Percentiles rank a stretch among this genome's conserved stretches.
phyloP scores from a whole-genome alignment of 495 filamentous ascomycete species.

The Peziza echinospora region DNA sequence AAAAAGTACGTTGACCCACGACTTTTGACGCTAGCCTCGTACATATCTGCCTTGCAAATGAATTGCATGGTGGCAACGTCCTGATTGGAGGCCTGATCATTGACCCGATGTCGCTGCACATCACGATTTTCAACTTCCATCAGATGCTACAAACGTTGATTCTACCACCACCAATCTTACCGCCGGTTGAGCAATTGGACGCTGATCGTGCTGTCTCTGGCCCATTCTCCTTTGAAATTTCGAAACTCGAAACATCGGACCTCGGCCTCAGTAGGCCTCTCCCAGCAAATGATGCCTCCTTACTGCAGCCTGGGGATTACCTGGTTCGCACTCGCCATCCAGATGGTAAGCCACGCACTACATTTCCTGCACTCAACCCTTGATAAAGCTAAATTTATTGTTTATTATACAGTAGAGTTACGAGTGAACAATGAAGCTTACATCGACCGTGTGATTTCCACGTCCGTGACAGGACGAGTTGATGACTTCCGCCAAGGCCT shows the following conservation, averaged over 20 bases:
- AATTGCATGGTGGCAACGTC: not conserved
- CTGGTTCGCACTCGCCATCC: not conserved
- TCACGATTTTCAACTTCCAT: not conserved
- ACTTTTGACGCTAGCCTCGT: too few species aligned
- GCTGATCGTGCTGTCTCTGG: too few species aligned
- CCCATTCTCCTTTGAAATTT: too few species aligned
- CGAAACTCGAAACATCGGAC: too few species aligned
- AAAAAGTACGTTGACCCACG: too few species aligned
- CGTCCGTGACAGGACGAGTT: not conserved
- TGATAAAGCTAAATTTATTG: too few species aligned
- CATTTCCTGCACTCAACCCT: not conserved
- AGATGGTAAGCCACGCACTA: not conserved
- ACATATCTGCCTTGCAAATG: not conserved
- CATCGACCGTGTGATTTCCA: not conserved
- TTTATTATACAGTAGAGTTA: not conserved
- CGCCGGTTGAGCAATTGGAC: too few species aligned
- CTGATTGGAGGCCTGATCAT: not conserved
- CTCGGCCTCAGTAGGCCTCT: too few species aligned
- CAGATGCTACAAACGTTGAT: not conserved
- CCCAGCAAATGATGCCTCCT: not conserved
- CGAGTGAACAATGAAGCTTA: not conserved
- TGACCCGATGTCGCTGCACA: slow-evolving; percentile 10
- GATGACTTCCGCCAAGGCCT: not conserved
- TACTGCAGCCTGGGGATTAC: not conserved
- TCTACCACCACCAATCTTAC: not conserved